A percentile compares a stretch with the other conserved stretches of the same genome.
These are phyloP conservation scores for Aureobasidium sp. DNA, from an alignment of 2,329 filamentous ascomycete species.

Conservation along the genomic window DNA sequence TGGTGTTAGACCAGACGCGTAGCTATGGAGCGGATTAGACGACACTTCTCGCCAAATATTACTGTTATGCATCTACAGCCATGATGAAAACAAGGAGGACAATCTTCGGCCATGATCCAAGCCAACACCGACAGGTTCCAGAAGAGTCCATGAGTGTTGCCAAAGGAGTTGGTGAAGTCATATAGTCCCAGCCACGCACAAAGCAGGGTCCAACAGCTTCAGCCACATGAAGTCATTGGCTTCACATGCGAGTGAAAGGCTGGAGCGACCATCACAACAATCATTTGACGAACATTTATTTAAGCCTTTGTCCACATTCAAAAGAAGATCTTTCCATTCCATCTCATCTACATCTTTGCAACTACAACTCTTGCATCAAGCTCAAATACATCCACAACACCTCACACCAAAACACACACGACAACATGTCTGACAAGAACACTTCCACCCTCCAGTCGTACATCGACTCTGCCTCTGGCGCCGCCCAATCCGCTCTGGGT, in stretches of 20 bases:
- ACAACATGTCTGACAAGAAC: slow-evolving; percentile 45
- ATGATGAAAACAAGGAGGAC: too few species aligned
- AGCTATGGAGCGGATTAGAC: too few species aligned
- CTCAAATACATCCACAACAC: not conserved
- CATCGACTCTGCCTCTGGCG: slow-evolving; percentile 56
- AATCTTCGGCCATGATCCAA: not conserved
- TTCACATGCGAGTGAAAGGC: slow-evolving; percentile 10
- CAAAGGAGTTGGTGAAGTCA: slow-evolving; percentile 8
- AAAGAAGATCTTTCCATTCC: not conserved
- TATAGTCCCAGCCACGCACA: slow-evolving; percentile 1
- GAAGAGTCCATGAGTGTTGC: not conserved
- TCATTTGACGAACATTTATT: not conserved
- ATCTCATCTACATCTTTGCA: not conserved
- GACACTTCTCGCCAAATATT: not conserved
- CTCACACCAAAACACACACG: not conserved
- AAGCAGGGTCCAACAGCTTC: slow-evolving; percentile 6
- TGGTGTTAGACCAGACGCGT: too few species aligned
- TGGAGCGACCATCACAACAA: not conserved
- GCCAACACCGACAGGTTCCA: not conserved
- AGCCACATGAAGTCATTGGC: slow-evolving; percentile 3
- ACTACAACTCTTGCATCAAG: not conserved
- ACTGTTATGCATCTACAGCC: not conserved
- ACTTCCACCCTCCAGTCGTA: slow-evolving; percentile 75
- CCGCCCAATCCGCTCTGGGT: slow-evolving; percentile 64
- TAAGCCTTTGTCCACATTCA: not conserved